Evolutionary conservation across 1,139 yeast genomes (phyloP).

Genomic region (Sugiyamaella xylanicola): DNA sequence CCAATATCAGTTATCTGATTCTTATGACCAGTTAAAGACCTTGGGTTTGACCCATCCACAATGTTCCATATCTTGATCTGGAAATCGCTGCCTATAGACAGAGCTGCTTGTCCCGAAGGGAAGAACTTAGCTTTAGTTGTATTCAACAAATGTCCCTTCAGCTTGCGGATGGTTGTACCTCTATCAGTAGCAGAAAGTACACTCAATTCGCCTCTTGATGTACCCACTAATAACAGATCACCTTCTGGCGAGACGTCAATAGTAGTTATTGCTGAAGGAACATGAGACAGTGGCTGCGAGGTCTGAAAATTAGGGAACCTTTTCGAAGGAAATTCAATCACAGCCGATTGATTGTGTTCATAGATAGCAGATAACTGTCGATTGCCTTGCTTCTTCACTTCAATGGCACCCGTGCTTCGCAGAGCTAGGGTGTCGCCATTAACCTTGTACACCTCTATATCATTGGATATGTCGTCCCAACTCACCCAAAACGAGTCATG

Average conservation of each 20-base stretch:
- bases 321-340: slow-evolving; percentile 17
- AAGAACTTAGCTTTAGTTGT: slow-evolving; percentile 50
- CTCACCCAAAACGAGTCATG: slow-evolving; percentile 48
- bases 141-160: slow-evolving; percentile 50
- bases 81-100: slow-evolving; percentile 60
- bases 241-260: slow-evolving; percentile 44
- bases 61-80: slow-evolving; percentile 60
- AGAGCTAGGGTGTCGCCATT: slow-evolving; percentile 35
- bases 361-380: slow-evolving; percentile 8
- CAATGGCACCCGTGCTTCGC: slow-evolving; percentile 24
- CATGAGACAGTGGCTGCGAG: slow-evolving; percentile 4
- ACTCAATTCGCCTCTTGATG: slow-evolving; percentile 47
- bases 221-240: slow-evolving; percentile 47
- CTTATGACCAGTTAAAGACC: slow-evolving; percentile 54
- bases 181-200: slow-evolving; percentile 21
- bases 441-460: slow-evolving; percentile 37
- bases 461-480: slow-evolving; percentile 24
- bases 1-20: slow-evolving; percentile 50
- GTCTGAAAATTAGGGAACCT: slow-evolving; percentile 9
- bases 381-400: slow-evolving; percentile 2
- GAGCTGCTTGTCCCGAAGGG: slow-evolving; percentile 61
- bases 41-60: slow-evolving; percentile 50
- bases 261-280: slow-evolving; percentile 32
- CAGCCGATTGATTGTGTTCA: background rate
- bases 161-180: slow-evolving; percentile 27